Percentiles rank a stretch among this genome's conserved stretches.
Conservation (phyloP, 805 yeast species). For the Cyberlindnera mississippiensis region DNA sequence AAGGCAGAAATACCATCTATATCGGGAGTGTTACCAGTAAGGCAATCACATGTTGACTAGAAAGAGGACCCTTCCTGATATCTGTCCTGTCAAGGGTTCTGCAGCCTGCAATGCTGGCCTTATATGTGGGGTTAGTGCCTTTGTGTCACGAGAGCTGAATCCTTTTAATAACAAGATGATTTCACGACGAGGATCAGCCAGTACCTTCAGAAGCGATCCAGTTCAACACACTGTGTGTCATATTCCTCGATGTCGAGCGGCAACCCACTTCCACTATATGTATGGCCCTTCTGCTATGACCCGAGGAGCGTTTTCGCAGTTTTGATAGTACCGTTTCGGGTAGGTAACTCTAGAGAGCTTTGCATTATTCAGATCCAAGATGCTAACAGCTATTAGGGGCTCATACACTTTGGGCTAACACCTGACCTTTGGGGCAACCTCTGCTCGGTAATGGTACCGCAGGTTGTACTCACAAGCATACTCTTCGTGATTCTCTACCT, state of each 20-base stretch:
- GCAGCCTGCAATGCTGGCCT: no score
- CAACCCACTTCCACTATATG: neutral
- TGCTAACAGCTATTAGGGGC: conserved; percentile 5
- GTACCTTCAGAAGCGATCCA: no score
- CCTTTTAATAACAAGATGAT: no score
- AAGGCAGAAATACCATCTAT: no score
- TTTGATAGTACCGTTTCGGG: conserved; percentile 2
- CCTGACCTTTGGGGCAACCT: conserved; percentile 14
- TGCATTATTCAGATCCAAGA: neutral
- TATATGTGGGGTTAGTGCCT: no score
- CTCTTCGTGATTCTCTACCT: conserved; percentile 6
- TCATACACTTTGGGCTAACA: conserved; percentile 1
- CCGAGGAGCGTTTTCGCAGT: conserved; percentile 7
- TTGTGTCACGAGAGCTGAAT: no score
- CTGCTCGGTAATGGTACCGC: conserved; percentile 7
- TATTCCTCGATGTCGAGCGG: neutral
- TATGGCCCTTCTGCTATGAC: conserved; percentile 3
- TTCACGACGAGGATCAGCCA: no score
- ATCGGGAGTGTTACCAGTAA: no score
- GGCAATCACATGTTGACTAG: no score
- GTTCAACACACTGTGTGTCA: neutral
- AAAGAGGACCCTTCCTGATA: no score
- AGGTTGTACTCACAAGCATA: conserved; percentile 2
- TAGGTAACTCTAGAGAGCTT: neutral
- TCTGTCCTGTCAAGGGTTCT: no score